Base-by-base conservation (phyloP, 192 early-diverging fungal genomes). In the Geosiphon pyriformis region DNA sequence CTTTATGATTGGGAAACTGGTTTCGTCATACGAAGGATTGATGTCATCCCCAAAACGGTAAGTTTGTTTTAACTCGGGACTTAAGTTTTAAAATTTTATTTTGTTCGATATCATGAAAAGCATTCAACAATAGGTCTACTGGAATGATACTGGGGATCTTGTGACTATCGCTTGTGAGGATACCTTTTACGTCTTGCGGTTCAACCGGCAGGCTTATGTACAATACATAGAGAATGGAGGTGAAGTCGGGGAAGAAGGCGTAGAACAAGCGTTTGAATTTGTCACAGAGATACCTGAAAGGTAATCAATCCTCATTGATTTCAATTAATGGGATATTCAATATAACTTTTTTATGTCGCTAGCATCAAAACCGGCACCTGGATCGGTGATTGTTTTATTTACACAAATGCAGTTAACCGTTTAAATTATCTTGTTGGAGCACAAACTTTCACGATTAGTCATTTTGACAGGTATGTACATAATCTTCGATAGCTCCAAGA, bases 301-400 rank as follows among this genome's bases (percentile, higher is more conserved):
- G 76, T 92, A 72, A 34, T 80, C 52, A 25, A 6, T 54, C 27
- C 20, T 11, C 12, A 20, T 32, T 18, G 3, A 1, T 4, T 48
- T 65, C 46, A 22, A 27, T 55, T 11, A 12, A 8, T 50, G 26
- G 35, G 52, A 42, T 33, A 56, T 12, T 75, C 54, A 49, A 51
- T 27, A 47, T 15, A 35, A 69, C 53, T 32, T 15, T 72, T 47
- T 72, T 12, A 15, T 56, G n/a, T 61, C 29, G 49, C 12, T 73
- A 92, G 91, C 54, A 87, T 99, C 31, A 90, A 90, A 70, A 94
- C 95, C 4, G 97, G 95, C 26, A 83, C 83, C 68, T 99, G 97
- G 97, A 91, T 98, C 52, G 97, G 97, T 52, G 97, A 99, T 76
- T 98, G 96, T 72, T 98, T 99, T 70, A 97, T 99, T 61, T 99